Percentiles rank a stretch among this genome's conserved stretches.
These are phyloP conservation scores for Boletus edulis DNA, from an alignment of 768 basidiomycete species.

Conservation along the genomic window DNA sequence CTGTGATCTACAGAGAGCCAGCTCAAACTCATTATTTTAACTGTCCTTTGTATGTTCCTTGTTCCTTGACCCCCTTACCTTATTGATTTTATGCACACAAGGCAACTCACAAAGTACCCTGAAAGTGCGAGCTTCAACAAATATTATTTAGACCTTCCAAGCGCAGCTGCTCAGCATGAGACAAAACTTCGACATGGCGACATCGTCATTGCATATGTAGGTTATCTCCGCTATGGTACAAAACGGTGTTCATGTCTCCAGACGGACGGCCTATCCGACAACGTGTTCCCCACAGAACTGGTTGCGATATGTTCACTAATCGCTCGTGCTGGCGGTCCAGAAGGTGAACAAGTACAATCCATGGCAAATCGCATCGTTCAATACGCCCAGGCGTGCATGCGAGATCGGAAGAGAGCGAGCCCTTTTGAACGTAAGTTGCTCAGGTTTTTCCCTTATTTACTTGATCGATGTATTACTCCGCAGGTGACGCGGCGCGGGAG, in stretches of 20 bases:
- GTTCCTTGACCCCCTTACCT: not conserved
- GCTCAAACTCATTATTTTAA: conserved; percentile 34
- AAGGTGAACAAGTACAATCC: conserved; percentile 60
- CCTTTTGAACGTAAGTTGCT: conserved; percentile 67
- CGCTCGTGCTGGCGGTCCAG: conserved; percentile 51
- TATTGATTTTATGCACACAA: conserved; percentile 8
- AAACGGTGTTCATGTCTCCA: conserved; percentile 21
- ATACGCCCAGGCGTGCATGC: conserved; percentile 70
- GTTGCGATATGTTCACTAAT: conserved; percentile 67
- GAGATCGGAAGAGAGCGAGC: conserved; percentile 56
- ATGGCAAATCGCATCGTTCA: conserved; percentile 74
- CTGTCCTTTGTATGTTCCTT: conserved; percentile 28
- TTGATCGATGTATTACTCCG: conserved; percentile 3
- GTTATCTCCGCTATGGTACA: conserved; percentile 8
- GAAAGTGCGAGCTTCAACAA: conserved; percentile 3
- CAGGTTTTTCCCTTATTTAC: not conserved
- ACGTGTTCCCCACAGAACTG: conserved; percentile 67
- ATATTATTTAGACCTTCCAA: conserved; percentile 36
- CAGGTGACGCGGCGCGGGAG: conserved; percentile 63
- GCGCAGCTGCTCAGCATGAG: conserved; percentile 44
- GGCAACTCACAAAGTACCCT: conserved; percentile 38
- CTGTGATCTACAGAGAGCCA: conserved; percentile 49
- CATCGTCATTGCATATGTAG: conserved; percentile 48
- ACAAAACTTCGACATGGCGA: conserved; percentile 52
- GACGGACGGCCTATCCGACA: conserved; percentile 58